A percentile compares a stretch with the other conserved stretches of the same genome.
Evolutionary conservation across 2,329 filamentous ascomycete species (phyloP).

Genomic region (Fusarium xyrophilum): DNA sequence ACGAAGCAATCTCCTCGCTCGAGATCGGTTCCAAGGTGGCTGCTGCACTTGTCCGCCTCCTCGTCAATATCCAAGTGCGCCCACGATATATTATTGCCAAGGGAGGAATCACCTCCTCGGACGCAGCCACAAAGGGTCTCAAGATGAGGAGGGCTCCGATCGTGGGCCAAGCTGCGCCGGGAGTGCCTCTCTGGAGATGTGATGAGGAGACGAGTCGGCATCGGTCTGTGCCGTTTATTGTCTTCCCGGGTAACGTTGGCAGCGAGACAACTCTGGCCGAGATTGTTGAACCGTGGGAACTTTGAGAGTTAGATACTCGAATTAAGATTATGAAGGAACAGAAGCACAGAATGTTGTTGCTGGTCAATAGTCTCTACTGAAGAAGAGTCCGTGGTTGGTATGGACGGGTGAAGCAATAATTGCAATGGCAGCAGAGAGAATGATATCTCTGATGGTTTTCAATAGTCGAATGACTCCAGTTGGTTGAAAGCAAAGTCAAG

Average conservation of each 20-base stretch:
- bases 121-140: slow-evolving; percentile 63
- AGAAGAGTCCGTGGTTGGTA: not conserved
- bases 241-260: slow-evolving; percentile 36
- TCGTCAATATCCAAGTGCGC: not conserved
- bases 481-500: slow-evolving; percentile 71
- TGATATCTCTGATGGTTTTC: too few species aligned
- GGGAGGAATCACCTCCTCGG: slow-evolving; percentile 65
- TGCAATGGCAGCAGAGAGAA: accelerated
- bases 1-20: not conserved
- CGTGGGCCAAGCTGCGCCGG: slow-evolving; percentile 62
- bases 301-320: not conserved
- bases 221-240: slow-evolving; percentile 56
- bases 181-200: slow-evolving; percentile 65
- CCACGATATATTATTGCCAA: slow-evolving; percentile 63
- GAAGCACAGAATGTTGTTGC: too few species aligned
- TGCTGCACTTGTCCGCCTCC: not conserved
- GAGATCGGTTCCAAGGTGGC: not conserved
- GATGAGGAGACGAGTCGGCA: slow-evolving; percentile 58
- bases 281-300: not conserved
- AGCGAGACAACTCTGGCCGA: not conserved
- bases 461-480: too few species aligned
- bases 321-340: not conserved
- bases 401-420: accelerated
- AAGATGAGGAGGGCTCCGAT: slow-evolving; percentile 59
- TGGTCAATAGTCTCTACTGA: not conserved